phyloP scores from a whole-genome alignment of 1,284 basidiomycete genomes.

The Cystobasidium slooffiae region DNA sequence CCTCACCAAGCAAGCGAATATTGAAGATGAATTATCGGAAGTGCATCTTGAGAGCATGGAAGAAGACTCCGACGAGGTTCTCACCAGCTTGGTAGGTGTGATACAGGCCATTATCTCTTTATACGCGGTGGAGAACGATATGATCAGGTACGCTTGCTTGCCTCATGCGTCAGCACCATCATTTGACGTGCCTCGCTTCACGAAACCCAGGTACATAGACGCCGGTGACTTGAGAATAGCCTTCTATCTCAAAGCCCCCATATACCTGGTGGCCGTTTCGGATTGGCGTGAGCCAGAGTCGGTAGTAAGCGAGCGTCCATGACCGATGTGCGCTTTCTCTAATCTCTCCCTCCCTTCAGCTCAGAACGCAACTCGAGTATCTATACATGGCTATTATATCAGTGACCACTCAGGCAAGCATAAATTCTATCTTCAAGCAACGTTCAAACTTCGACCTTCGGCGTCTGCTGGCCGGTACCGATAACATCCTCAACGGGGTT shows the following conservation, averaged over 20 bases:
- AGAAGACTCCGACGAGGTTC: constrained; percentile 61
- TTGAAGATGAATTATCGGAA: constrained; percentile 8
- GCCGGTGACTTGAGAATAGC: constrained; percentile 74
- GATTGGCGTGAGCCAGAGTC: constrained; percentile 92
- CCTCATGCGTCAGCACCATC: constrained; percentile 30
- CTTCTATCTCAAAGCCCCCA: constrained; percentile 79
- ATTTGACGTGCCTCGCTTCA: constrained; percentile 27
- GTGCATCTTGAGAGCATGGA: constrained; percentile 55
- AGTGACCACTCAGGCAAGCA: constrained; percentile 81
- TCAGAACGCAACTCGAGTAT: constrained; percentile 89
- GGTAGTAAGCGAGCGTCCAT: constrained; percentile 68
- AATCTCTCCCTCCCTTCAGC: constrained; percentile 62
- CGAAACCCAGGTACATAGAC: constrained; percentile 64
- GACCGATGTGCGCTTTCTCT: not conserved
- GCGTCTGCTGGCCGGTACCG: constrained; percentile 64
- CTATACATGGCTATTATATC: constrained; percentile 90
- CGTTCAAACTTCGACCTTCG: constrained; percentile 90
- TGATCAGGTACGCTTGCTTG: constrained; percentile 45
- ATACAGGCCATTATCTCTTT: constrained; percentile 83
- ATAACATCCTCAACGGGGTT: constrained; percentile 34
- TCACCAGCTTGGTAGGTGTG: constrained; percentile 83
- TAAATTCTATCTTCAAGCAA: constrained; percentile 81
- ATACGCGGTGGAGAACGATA: constrained; percentile 56
- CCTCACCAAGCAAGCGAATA: too few relatives aligned
- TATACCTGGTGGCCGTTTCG: constrained; percentile 89